Conservation (phyloP, 345 rosid species). For the Draba incana region DNA sequence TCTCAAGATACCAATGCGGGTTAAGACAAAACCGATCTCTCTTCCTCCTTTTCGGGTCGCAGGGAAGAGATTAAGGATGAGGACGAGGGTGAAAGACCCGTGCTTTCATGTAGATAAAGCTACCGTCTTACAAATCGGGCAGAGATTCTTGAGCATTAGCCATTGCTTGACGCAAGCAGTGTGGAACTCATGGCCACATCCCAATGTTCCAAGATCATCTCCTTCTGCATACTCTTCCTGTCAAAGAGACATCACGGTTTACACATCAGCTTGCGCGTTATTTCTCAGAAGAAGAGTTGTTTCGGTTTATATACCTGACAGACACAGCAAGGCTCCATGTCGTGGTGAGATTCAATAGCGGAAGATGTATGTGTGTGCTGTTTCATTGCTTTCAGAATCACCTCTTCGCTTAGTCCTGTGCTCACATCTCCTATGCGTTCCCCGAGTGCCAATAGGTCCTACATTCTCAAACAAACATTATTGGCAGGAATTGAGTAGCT, state of each 20-base stretch:
- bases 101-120: slow-evolving; percentile 56
- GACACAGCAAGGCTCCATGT: slow-evolving; percentile 83
- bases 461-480: neutral
- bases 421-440: slow-evolving; percentile 90
- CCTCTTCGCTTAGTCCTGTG: slow-evolving; percentile 84
- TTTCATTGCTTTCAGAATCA: slow-evolving; percentile 56
- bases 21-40: neutral
- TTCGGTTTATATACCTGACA: slow-evolving; percentile 67
- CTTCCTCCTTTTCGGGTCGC: neutral
- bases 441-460: slow-evolving; percentile 87
- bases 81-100: slow-evolving; percentile 15
- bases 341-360: slow-evolving; percentile 38
- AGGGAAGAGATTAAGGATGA: neutral
- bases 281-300: neutral
- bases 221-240: slow-evolving; percentile 86
- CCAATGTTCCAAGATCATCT: slow-evolving; percentile 70
- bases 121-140: slow-evolving; percentile 88
- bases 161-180: slow-evolving; percentile 73
- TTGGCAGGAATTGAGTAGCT: slow-evolving; percentile 18
- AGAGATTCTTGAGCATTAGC: slow-evolving; percentile 79
- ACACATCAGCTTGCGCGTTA: slow-evolving; percentile 14
- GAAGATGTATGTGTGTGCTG: slow-evolving; percentile 48
- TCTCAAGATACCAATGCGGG: neutral
- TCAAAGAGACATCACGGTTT: slow-evolving; percentile 4
- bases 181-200: slow-evolving; percentile 90